A percentile compares a stretch with the other conserved stretches of the same genome.
These are phyloP conservation scores for Tetrapisispora phaffii DNA, from an alignment of 805 yeast genomes.

Conservation along the genomic window DNA sequence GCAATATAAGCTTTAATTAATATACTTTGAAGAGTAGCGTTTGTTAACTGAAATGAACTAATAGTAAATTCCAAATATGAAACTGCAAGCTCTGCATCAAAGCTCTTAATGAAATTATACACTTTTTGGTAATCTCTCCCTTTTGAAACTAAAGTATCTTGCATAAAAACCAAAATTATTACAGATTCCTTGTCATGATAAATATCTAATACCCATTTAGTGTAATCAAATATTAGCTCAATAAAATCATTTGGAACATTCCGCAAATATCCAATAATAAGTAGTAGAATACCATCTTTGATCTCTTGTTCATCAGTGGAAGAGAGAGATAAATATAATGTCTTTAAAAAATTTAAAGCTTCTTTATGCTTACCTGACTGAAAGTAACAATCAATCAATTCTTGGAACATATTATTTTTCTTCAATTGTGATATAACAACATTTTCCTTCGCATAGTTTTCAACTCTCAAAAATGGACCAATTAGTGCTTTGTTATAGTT, in stretches of 20 bases:
- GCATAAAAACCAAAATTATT: constrained; percentile 50
- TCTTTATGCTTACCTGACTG: constrained; percentile 52
- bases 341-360: constrained; percentile 54
- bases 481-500: constrained; percentile 60
- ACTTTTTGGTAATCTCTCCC: constrained; percentile 46
- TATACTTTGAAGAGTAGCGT: constrained; percentile 34
- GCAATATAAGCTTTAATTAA: constrained; percentile 39
- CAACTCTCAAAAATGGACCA: constrained; percentile 72
- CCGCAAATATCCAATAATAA: constrained; percentile 44
- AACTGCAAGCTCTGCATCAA: constrained; percentile 26
- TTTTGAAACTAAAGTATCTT: constrained; percentile 51
- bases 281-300: constrained; percentile 10
- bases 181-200: constrained; percentile 25
- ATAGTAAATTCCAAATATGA: constrained; percentile 47
- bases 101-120: constrained; percentile 38
- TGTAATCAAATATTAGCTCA: constrained; percentile 46
- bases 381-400: constrained; percentile 67
- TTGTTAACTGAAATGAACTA: constrained; percentile 28
- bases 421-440: constrained; percentile 49
- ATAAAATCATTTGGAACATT: constrained; percentile 41
- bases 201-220: constrained; percentile 37
- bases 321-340: constrained; percentile 12
- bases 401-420: constrained; percentile 43
- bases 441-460: constrained; percentile 60
- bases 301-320: constrained; percentile 6